Percentiles rank a stretch among this genome's conserved stretches.
Evolutionary conservation across 495 filamentous ascomycete genomes (phyloP).

Genomic region (Lasiosphaeria miniovina): DNA sequence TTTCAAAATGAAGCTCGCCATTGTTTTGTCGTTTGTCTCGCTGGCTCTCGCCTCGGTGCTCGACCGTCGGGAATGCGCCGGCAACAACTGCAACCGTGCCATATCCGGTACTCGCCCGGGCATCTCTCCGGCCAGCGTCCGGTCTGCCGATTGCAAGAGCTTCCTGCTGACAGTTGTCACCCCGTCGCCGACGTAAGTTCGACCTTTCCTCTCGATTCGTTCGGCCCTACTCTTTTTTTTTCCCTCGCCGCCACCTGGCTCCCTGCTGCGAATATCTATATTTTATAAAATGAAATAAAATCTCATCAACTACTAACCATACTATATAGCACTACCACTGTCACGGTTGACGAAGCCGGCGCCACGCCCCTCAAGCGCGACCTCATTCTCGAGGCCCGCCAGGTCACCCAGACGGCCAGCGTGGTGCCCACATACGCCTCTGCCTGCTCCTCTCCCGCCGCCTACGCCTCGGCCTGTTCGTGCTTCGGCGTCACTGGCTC

Average conservation of each 20-base stretch:
- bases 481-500: slow-evolving; percentile 34
- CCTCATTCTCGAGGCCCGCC: slow-evolving; percentile 7
- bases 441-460: slow-evolving; percentile 19
- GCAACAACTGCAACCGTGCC: slow-evolving; percentile 38
- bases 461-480: slow-evolving; percentile 31
- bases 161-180: slow-evolving; percentile 33
- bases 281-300: not conserved
- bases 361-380: slow-evolving; percentile 19
- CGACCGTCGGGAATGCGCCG: slow-evolving; percentile 23
- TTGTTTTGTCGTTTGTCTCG: slow-evolving; percentile 25
- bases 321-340: slow-evolving; percentile 18
- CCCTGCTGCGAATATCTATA: too few species aligned
- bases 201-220: too few species aligned
- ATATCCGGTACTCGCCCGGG: slow-evolving; percentile 31
- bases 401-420: slow-evolving; percentile 22
- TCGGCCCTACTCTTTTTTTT: too few species aligned
- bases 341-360: slow-evolving; percentile 28
- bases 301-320: not conserved
- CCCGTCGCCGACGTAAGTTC: slow-evolving; percentile 28
- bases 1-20: slow-evolving; percentile 28
- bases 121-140: slow-evolving; percentile 21
- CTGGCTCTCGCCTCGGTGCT: slow-evolving; percentile 24
- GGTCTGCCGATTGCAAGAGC: slow-evolving; percentile 33
- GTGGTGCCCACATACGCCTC: slow-evolving; percentile 29
- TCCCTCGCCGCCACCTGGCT: too few species aligned